phyloP scores from a whole-genome alignment of 441 rosid species.

The Syzygium syzygioides region DNA sequence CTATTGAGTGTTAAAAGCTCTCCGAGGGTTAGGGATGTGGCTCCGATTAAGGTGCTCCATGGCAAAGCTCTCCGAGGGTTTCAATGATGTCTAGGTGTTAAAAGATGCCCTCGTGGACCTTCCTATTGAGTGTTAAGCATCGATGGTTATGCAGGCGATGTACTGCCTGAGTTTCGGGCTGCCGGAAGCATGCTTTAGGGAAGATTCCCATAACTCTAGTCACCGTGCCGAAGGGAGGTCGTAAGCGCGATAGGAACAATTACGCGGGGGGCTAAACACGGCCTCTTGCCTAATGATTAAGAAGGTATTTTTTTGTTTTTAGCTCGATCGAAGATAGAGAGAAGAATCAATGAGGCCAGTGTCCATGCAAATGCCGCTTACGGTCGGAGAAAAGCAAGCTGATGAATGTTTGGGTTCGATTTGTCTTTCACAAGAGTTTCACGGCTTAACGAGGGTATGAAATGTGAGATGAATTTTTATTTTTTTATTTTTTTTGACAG shows the following conservation, averaged over 20 bases:
- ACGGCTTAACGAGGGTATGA: background rate
- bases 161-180: slow-evolving; percentile 87
- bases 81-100: background rate
- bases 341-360: too few species aligned
- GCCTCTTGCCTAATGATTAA: background rate
- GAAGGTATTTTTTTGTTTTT: background rate
- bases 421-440: too few species aligned
- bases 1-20: too few species aligned
- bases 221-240: slow-evolving; percentile 1
- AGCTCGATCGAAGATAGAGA: background rate
- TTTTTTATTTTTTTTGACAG: background rate
- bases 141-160: slow-evolving; percentile 59
- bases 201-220: slow-evolving; percentile 8
- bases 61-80: background rate
- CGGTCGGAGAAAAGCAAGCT: background rate
- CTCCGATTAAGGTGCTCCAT: slow-evolving; percentile 83
- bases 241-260: background rate
- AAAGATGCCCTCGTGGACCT: background rate
- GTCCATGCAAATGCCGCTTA: background rate
- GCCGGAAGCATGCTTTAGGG: slow-evolving; percentile 64
- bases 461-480: background rate
- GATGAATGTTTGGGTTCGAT: background rate
- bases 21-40: slow-evolving; percentile 94
- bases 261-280: background rate
- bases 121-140: background rate